These are phyloP conservation scores for Inosperma sp. DNA, from an alignment of 768 basidiomycete genomes.

Conservation along the genomic window DNA sequence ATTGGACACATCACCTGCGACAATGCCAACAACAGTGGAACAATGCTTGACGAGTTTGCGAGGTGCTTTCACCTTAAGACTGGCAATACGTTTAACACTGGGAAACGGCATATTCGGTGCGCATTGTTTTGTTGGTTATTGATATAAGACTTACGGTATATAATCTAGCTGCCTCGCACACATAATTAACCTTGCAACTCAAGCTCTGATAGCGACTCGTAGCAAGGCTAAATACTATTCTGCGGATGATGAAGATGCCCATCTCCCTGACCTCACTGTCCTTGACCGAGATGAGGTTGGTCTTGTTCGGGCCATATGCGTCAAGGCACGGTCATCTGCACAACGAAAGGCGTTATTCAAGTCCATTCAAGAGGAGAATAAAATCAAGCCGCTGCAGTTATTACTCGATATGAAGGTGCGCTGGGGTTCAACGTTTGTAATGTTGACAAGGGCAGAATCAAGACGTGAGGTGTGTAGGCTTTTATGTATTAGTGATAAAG, in stretches of 20 bases:
- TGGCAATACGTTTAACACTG: not conserved
- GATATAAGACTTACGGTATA: not conserved
- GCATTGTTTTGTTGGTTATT: too few species aligned
- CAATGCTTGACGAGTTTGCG: slow-evolving; percentile 3
- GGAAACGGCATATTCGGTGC: slow-evolving; percentile 14
- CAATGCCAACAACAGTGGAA: too few species aligned
- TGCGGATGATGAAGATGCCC: slow-evolving; percentile 16
- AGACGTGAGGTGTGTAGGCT: not conserved
- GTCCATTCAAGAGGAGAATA: not conserved
- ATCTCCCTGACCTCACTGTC: slow-evolving; percentile 2
- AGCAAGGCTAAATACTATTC: slow-evolving; percentile 25
- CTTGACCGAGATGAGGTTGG: slow-evolving; percentile 26
- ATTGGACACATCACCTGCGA: slow-evolving; percentile 7
- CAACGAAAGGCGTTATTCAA: slow-evolving; percentile 15
- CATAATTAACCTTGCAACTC: slow-evolving; percentile 32
- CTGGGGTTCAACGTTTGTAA: slow-evolving; percentile 4
- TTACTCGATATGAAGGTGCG: too few species aligned
- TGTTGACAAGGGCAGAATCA: not conserved
- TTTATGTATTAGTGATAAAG: not conserved
- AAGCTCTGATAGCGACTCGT: slow-evolving; percentile 24
- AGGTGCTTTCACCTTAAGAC: not conserved
- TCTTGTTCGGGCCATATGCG: slow-evolving; percentile 20
- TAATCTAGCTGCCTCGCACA: slow-evolving; percentile 17
- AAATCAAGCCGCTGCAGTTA: not conserved
- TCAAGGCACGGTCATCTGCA: slow-evolving; percentile 19